Percentiles rank a stretch among this genome's conserved stretches.
phyloP scores from a whole-genome alignment of 257 asterid species.

The Solanum chmielewskii region DNA sequence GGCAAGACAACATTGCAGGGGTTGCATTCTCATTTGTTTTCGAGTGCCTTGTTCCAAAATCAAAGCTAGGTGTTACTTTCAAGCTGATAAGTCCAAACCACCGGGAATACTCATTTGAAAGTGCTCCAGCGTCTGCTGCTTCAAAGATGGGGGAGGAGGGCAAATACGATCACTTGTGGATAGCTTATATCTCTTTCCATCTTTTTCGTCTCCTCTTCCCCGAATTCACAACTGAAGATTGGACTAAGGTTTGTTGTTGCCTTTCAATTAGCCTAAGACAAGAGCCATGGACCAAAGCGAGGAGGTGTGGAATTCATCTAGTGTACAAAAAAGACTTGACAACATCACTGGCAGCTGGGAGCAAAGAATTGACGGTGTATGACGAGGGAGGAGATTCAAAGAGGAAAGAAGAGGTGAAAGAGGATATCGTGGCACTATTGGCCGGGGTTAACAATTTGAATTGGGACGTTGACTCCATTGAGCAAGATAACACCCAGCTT shows the following conservation, averaged over 20 bases:
- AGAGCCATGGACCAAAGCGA: conserved; percentile 1
- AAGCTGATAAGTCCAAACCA: background rate
- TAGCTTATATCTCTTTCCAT: background rate
- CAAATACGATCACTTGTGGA: background rate
- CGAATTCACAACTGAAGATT: background rate
- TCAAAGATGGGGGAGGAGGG: background rate
- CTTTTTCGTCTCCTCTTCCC: conserved; percentile 1
- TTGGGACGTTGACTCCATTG: conserved; percentile 1
- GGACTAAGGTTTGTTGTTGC: background rate
- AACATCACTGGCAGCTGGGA: background rate
- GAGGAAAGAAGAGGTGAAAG: background rate
- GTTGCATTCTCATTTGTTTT: background rate
- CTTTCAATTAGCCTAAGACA: background rate
- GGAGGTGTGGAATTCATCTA: background rate
- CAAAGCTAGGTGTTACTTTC: conserved; percentile 6
- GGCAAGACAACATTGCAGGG: background rate
- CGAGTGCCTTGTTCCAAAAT: background rate
- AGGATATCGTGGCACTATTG: background rate
- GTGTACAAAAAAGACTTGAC: background rate
- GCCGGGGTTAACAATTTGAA: background rate
- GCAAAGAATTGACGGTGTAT: background rate
- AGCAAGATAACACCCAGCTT: conserved; percentile 1
- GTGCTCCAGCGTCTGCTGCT: background rate
- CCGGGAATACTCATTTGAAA: background rate
- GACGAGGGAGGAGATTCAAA: background rate